Percentiles rank a stretch among this genome's conserved stretches.
Evolutionary conservation across 139 green algal genomes (phyloP).

Genomic region (Diplosphaera chodatii): DNA sequence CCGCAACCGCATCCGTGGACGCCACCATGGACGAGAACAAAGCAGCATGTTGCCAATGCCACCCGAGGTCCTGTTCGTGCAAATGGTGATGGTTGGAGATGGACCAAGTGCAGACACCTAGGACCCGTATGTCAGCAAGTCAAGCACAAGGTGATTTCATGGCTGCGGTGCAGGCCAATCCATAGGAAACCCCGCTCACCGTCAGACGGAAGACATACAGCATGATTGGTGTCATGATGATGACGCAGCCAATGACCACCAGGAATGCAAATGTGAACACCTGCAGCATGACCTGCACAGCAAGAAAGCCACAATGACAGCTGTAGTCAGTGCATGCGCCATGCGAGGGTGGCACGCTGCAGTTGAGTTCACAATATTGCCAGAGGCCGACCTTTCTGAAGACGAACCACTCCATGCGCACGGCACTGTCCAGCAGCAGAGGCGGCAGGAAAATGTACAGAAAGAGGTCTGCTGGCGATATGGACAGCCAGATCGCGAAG

Average conservation of each 20-base stretch:
- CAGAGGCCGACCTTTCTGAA: conserved; percentile 84
- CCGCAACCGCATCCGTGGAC: conserved; percentile 72
- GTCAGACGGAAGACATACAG: conserved; percentile 59
- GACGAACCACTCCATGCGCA: conserved; percentile 78
- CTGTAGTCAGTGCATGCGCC: too few species aligned
- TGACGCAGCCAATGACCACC: conserved; percentile 43
- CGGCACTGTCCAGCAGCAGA: conserved; percentile 41
- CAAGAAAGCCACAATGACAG: too few species aligned
- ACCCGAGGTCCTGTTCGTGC: conserved; percentile 26
- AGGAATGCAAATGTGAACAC: conserved; percentile 68
- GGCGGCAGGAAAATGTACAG: conserved; percentile 85
- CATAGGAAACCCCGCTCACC: too few species aligned
- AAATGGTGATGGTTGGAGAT: too few species aligned
- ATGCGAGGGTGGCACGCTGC: too few species aligned
- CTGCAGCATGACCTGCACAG: conserved; percentile 46
- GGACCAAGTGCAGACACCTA: too few species aligned
- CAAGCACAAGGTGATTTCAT: too few species aligned
- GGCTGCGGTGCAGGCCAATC: too few species aligned
- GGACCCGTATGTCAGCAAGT: too few species aligned
- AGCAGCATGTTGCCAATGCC: conserved; percentile 59
- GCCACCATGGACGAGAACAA: conserved; percentile 74
- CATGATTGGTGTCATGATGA: conserved; percentile 67
- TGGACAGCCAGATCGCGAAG: conserved; percentile 20
- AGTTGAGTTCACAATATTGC: too few species aligned
- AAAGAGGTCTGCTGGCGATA: conserved; percentile 63